phyloP scores from a whole-genome alignment of 2,329 filamentous ascomycete species.

The Ceratocystis cacaofunesta region DNA sequence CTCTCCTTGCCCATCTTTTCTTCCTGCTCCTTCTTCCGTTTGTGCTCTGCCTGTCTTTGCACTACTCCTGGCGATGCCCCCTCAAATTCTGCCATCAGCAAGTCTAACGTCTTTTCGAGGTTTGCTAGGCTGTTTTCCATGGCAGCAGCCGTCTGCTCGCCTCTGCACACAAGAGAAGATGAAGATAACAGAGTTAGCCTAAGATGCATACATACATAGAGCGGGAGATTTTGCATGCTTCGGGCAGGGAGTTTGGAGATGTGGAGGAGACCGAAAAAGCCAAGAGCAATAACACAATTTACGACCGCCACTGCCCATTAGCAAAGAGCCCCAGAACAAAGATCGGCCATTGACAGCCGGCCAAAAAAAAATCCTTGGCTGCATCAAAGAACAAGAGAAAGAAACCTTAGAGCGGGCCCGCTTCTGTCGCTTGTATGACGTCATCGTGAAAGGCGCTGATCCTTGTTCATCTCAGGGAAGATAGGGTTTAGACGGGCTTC shows the following conservation, averaged over 20 bases:
- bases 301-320: too few relatives aligned
- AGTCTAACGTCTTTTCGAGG: slow-evolving; percentile 41
- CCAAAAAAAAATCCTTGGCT: too few relatives aligned
- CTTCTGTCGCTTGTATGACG: background rate
- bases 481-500: background rate
- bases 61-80: slow-evolving; percentile 15
- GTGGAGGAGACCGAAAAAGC: background rate
- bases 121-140: slow-evolving; percentile 38
- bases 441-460: background rate
- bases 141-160: slow-evolving; percentile 38
- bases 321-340: too few relatives aligned
- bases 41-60: slow-evolving; percentile 3
- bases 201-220: background rate
- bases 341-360: too few relatives aligned
- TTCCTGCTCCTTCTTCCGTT: slow-evolving; percentile 13
- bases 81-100: slow-evolving; percentile 36
- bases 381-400: background rate
- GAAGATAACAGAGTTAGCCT: background rate
- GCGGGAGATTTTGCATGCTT: background rate
- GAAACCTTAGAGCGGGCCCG: background rate
- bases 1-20: background rate
- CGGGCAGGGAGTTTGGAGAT: background rate
- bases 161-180: slow-evolving; percentile 25
- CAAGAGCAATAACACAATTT: background rate
- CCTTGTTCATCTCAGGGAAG: background rate